Percentiles rank a stretch among this genome's conserved stretches.
These are phyloP conservation scores for Miscanthus sacchariflorus DNA, from an alignment of 202 grass and related monocot species.

Conservation along the genomic window DNA sequence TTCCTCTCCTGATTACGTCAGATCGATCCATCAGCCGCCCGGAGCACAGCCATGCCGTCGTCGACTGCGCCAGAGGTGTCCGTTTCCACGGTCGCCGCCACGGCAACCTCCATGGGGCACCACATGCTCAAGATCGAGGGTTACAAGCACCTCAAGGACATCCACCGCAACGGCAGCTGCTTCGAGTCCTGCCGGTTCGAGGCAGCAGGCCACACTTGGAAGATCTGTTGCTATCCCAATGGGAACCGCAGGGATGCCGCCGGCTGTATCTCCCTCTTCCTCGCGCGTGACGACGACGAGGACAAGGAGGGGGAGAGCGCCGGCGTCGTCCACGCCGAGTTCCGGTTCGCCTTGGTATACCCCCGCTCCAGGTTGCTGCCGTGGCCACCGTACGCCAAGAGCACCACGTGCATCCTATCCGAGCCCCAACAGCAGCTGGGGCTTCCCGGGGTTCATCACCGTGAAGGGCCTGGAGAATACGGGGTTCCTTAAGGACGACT, in stretches of 20 bases:
- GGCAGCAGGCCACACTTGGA: neutral
- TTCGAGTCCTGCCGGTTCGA: neutral
- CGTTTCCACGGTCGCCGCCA: neutral
- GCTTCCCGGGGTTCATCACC: neutral
- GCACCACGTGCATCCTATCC: accelerated
- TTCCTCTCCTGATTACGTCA: neutral
- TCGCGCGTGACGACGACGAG: neutral
- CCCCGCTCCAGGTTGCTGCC: neutral
- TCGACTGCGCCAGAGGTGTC: neutral
- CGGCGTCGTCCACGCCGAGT: neutral
- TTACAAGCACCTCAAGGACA: neutral
- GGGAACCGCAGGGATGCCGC: accelerated
- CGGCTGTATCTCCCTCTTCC: neutral
- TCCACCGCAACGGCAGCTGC: neutral
- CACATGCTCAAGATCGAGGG: slow-evolving; percentile 11
- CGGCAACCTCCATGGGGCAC: neutral
- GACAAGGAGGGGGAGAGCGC: neutral
- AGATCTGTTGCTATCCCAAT: neutral
- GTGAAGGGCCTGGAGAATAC: accelerated
- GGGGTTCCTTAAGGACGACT: neutral
- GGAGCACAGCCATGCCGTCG: neutral
- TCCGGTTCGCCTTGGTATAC: neutral
- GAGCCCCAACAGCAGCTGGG: accelerated
- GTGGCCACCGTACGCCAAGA: neutral
- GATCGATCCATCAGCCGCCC: neutral